Base-by-base conservation (phyloP, 305 asterid genomes). In the Solanum hybrid region DNA sequence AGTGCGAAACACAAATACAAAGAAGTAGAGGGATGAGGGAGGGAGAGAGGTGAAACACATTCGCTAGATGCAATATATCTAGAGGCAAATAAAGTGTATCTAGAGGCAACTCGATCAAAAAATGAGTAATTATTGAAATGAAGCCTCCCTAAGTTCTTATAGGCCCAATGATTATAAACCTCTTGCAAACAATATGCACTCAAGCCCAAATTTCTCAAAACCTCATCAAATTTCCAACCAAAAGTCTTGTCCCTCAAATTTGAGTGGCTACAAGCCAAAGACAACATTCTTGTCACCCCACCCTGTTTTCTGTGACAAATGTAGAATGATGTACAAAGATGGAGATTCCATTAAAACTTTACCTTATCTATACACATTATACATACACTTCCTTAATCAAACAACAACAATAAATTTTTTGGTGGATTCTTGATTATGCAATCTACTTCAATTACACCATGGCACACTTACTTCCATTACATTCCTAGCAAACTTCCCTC, bases 381-480 rank as follows among this genome's bases (percentile, higher is more conserved):
- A 56, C 37, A 75, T 17, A 37, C n/a, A 76, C 60, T 87, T 87
- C 34, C 27, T 87, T 71, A 16, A 87, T 75, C 85, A 77, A 42
- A 69, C 75, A 10, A 27, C 29, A 17, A 46, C 27, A 29, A 22
- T 22, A 77, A 77, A 2, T 14, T 26, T 81, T 81, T 82, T 5
- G 87, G 35, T 10, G n/a, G 16, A 22, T 26, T 22, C n/a, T 37
- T 71, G 66, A 35, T 78, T 32, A 88, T 88, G 89, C 86, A 46
- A 27, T 88, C 60, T 20, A 77, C 89, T 64, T 31, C 86, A 75
- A 24, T 75, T 88, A 77, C 86, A 24, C 89, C 89, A 88, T 88
- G 89, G 60, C 27, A 88, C 20, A 77, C 72, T 31, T 88, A 84
- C 86, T 77, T 60, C 86, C 64, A 51, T 37, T 88, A 60, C 42